Base-by-base conservation (phyloP, 306 rosid genomes). In the Prinsepia uniflora region DNA sequence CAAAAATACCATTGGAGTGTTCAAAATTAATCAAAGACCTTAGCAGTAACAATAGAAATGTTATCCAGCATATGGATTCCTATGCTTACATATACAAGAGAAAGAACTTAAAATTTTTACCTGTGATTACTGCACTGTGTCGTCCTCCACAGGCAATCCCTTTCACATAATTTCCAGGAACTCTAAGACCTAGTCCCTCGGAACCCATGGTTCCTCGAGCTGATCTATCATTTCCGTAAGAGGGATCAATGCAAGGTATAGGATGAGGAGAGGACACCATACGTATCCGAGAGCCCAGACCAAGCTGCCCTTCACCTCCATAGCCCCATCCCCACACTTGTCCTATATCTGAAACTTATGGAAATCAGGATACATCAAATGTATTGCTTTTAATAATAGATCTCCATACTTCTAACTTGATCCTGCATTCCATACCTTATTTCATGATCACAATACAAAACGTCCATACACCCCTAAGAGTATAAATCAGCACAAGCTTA, bases 261-360 rank as follows among this genome's bases (percentile, higher is more conserved):
- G 84, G 93, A 82, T 92, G 98, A 70, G 98, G 98, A 77, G 98
- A 84, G 65, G 98, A 85, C 70, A 92, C 96, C 93, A 90, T 90
- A 18, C 96, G 98, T 80, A 92, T 80, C 71, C 90, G 87, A 67
- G 96, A 88, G 76, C 98, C 96, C 82, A 92, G 77, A 74, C 98
- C 98, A 79, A 92, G 98, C 79, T 92, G 98, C 75, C 98, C 98
- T 88, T 92, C 98, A 46, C 98, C 98, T 81, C 98, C 98, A 81
- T 92, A 92, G 67, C 98, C 98, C 98, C 98, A 92, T 72, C 98
- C 98, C 98, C 98, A 92, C 80, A 92, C 96, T 78, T 92, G 96
- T 69, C 98, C 98, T 68, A 82, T 74, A 86, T 92, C 98, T 92
- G 92, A 82, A 80, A 81, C 75, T 69, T 79, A 56, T 78, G 70